Percentiles rank a stretch among this genome's conserved stretches.
phyloP scores from a whole-genome alignment of 1,284 basidiomycete genomes.

The Puccinia polysora region DNA sequence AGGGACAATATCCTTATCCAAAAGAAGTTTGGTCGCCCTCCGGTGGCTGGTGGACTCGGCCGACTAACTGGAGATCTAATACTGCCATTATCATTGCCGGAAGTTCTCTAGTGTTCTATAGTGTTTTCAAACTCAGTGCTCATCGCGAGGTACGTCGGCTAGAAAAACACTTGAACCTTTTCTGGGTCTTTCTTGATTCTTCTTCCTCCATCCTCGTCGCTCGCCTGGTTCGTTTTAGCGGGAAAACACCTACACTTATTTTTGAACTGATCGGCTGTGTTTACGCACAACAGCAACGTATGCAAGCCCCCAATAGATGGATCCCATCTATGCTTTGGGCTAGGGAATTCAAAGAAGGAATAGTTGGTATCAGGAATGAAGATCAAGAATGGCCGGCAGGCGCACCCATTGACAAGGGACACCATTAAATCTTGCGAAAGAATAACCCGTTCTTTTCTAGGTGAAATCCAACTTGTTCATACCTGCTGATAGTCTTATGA shows the following conservation, averaged over 20 bases:
- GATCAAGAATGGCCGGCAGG: constrained; percentile 43
- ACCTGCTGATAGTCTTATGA: too few species aligned
- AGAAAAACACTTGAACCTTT: too few species aligned
- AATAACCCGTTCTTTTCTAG: too few species aligned
- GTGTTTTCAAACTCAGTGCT: constrained; percentile 57
- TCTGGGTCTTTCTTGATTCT: background rate
- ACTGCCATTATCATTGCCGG: constrained; percentile 56
- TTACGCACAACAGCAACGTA: constrained; percentile 47
- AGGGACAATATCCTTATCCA: constrained; percentile 59
- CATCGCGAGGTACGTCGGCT: constrained; percentile 57
- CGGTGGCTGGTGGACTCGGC: constrained; percentile 61
- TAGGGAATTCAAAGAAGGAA: constrained; percentile 41
- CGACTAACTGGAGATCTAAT: constrained; percentile 58
- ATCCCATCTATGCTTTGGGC: constrained; percentile 52
- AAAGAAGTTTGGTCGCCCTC: constrained; percentile 59
- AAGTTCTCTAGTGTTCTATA: constrained; percentile 56
- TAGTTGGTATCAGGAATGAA: constrained; percentile 31
- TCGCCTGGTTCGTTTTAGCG: background rate
- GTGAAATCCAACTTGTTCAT: too few species aligned
- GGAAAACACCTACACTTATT: constrained; percentile 4
- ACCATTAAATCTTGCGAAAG: constrained; percentile 25
- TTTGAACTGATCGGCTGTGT: background rate
- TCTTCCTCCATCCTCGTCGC: too few species aligned
- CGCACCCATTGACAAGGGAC: constrained; percentile 31
- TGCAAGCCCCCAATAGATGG: constrained; percentile 55